Evolutionary conservation across 805 yeast genomes (phyloP), one percentile per base, ranked within the genome.

Genomic region (Wickerhamomyces hampshirensis): DNA sequence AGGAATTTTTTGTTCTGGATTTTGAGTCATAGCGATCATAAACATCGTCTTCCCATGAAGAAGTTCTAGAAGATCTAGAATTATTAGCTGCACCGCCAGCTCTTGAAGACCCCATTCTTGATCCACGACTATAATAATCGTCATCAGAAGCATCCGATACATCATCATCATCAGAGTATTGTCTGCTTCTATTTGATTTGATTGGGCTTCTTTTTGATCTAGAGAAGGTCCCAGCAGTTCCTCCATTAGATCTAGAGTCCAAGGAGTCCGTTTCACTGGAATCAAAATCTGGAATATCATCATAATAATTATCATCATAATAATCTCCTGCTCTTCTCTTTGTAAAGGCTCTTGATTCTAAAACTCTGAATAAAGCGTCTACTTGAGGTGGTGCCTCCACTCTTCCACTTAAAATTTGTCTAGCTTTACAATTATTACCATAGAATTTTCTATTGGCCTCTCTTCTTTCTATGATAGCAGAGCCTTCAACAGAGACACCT

Each of bases 381-480:
- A 88, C 84, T 9, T 84, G 88, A 19, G 96, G 87, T 3, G 98
- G 98, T 4, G 96, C 76, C 32, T 87, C 91, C n/a, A 91, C 85
- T 47, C 83, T 74, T 27, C 98, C 98, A 6, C 81, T 65, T 35
- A 91, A 69, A 53, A 91, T 84, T 56, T 71, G 71, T 59, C 85
- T 77, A n/a, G 97, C 95, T 41, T 93, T 88, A 59, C 95, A 84
- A 47, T 73, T 77, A 49, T 71, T 73, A 26, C 98, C 98, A 57
- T 91, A 91, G 56, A 91, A 91, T 63, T 91, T 91, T 55, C 96
- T 73, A 62, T 91, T 91, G 18, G 98, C 96, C 53, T 93, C 98
- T 63, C 98, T 77, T 67, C 98, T 83, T 63, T 93, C 98, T n/a
- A 93, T 71, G 40, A 93, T 77, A 12, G 91, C 95, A 1, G 97